A percentile compares a stretch with the other conserved stretches of the same genome.
These are phyloP conservation scores for Leccinum imitatum DNA, from an alignment of 768 basidiomycete species.

Conservation along the genomic window DNA sequence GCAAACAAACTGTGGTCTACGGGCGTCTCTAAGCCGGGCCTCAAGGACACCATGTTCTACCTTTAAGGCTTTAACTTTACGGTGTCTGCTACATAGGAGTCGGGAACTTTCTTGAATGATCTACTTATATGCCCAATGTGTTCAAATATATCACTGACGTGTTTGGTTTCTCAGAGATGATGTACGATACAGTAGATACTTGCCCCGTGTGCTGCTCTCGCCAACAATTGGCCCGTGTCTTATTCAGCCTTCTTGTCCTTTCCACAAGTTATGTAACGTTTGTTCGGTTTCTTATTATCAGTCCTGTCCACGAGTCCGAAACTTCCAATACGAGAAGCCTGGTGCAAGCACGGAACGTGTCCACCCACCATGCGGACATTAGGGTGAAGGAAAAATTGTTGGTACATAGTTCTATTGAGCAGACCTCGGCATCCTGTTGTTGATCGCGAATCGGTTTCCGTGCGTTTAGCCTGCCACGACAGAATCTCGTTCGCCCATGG, in stretches of 20 bases:
- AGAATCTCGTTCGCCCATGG: neutral
- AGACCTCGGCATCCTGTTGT: neutral
- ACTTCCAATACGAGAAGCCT: neutral
- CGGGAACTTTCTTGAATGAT: neutral
- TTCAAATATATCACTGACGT: neutral
- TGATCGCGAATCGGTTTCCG: conserved; percentile 17
- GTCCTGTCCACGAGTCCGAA: neutral
- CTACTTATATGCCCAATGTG: neutral
- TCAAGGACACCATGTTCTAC: conserved; percentile 79
- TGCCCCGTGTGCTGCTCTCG: neutral
- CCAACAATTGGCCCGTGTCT: neutral
- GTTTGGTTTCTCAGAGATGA: neutral
- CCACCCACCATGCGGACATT: neutral
- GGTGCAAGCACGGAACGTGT: neutral
- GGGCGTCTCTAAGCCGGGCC: conserved; percentile 46
- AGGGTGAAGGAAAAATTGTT: conserved; percentile 7
- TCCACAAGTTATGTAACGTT: neutral
- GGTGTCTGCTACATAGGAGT: neutral
- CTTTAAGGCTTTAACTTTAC: conserved; percentile 37
- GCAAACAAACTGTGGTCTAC: conserved; percentile 54
- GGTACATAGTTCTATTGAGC: conserved; percentile 6
- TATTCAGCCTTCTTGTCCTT: neutral
- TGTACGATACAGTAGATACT: conserved; percentile 3
- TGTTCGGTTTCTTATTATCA: neutral
- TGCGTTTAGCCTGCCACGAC: conserved; percentile 9